Evolutionary conservation across 2,329 filamentous ascomycete genomes (phyloP), one percentile per base, ranked within the genome.

Genomic region (Colletotrichum sp.): DNA sequence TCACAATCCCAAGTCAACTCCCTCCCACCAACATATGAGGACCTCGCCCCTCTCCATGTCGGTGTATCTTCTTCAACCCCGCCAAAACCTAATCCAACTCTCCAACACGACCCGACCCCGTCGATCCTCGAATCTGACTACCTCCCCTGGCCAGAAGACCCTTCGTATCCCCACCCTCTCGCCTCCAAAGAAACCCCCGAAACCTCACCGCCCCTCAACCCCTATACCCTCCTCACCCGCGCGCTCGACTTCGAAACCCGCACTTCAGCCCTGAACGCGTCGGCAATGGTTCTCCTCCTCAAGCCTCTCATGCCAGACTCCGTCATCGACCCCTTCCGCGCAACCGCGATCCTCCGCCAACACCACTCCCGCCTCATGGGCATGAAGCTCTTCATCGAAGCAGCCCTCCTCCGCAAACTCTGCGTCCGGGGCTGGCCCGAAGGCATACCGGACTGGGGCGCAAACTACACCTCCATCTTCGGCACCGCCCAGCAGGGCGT

Each of bases 381-480:
- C 67, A 90, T 93, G 88, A 85, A 87, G 28, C 86, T 92, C 43
- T 93, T 93, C 79, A 85, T 90, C 26, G 90, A 93, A 79, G 91
- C 92, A 0, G 86, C 91, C 0, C 85, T 92, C 1, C 84, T 93
- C 18, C 90, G 92, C 3, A 93, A 93, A 66, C 82, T 93, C 10
- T 92, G 90, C 79, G 85, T 91, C 15, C 84, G 84, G n/a, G 90
- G 89, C 24, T 92, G 90, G 90, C 89, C 89, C 0, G 84, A 83
- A 1, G 86, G 86, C 1, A 80, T 92, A 21, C 84, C 87, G 2
- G 83, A 81, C 66, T 93, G 90, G 89, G 89, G 89, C 4, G 87
- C 89, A 1, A 87, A 87, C 65, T 93, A 93, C 79, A 84, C 88
- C 0, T 81, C 88, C 64, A 86, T 93, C 10, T 91, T 91, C 76